A percentile compares a stretch with the other conserved stretches of the same genome.
These are phyloP conservation scores for Pisolithus microcarpus DNA, from an alignment of 768 basidiomycete genomes.

Conservation along the genomic window DNA sequence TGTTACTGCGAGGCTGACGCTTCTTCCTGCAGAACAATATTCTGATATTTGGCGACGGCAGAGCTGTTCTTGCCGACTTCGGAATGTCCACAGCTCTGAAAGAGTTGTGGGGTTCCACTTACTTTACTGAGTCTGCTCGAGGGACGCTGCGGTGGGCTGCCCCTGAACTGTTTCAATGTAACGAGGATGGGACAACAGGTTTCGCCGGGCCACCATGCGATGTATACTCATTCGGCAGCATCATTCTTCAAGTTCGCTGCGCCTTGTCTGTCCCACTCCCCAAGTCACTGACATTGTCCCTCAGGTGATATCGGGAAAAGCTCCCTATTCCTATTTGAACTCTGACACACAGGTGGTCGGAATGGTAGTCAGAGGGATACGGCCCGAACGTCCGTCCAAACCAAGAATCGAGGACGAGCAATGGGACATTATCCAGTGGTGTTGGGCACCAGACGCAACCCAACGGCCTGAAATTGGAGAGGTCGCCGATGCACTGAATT, in stretches of 20 bases:
- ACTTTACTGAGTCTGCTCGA: constrained; percentile 27
- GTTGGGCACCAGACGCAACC: not conserved
- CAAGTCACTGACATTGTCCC: not conserved
- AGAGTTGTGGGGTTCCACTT: constrained; percentile 19
- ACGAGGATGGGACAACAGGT: constrained; percentile 6
- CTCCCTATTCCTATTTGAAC: constrained; percentile 4
- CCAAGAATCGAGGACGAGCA: constrained; percentile 3
- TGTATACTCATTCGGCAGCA: constrained; percentile 32
- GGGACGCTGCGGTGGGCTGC: constrained; percentile 39
- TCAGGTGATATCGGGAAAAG: constrained; percentile 5
- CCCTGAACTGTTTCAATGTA: constrained; percentile 24
- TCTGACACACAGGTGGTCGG: constrained; percentile 1
- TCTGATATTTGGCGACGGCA: constrained; percentile 14
- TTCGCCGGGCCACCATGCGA: constrained; percentile 23
- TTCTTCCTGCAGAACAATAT: constrained; percentile 11
- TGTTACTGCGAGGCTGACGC: too few species aligned
- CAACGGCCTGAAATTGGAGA: not conserved
- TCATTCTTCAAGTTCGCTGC: constrained; percentile 7
- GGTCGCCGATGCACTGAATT: not conserved
- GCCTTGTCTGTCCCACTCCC: not conserved
- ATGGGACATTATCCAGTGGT: constrained; percentile 4
- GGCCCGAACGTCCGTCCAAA: constrained; percentile 1
- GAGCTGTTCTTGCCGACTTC: constrained; percentile 38
- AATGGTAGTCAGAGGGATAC: constrained; percentile 2
- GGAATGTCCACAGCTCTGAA: constrained; percentile 35